Conservation (phyloP, 768 basidiomycete species). For the Termitomyces sp. region DNA sequence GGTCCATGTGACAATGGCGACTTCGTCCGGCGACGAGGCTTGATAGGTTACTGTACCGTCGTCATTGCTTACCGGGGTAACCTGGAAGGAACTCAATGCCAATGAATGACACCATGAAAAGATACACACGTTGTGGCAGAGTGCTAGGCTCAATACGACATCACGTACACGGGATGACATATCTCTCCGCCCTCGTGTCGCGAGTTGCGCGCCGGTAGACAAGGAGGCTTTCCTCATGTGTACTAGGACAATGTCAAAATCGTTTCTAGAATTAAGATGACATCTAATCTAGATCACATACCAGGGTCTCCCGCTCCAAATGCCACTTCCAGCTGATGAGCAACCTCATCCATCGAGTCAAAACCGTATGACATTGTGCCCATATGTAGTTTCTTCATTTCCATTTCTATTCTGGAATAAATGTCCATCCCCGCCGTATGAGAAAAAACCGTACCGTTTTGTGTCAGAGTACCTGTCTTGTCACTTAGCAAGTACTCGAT, state of each 20-base stretch:
- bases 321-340: slow-evolving; percentile 82
- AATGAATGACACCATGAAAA: background rate
- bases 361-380: slow-evolving; percentile 96
- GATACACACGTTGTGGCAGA: slow-evolving; percentile 86
- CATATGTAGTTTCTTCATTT: slow-evolving; percentile 98
- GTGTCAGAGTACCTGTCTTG: slow-evolving; percentile 96
- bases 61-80: slow-evolving; percentile 92
- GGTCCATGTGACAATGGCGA: slow-evolving; percentile 97
- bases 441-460: slow-evolving; percentile 68
- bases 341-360: slow-evolving; percentile 99
- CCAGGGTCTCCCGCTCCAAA: slow-evolving; percentile 67
- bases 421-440: background rate
- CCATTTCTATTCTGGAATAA: slow-evolving; percentile 71
- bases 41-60: slow-evolving; percentile 96
- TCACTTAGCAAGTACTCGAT: slow-evolving; percentile 96
- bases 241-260: slow-evolving; percentile 12
- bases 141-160: slow-evolving; percentile 85
- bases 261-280: background rate
- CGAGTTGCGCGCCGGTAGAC: slow-evolving; percentile 76
- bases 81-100: slow-evolving; percentile 40
- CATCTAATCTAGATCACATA: slow-evolving; percentile 17
- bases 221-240: slow-evolving; percentile 52
- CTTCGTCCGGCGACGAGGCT: slow-evolving; percentile 98
- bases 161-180: slow-evolving; percentile 93
- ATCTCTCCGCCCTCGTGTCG: slow-evolving; percentile 82